phyloP scores from a whole-genome alignment of 192 early-diverging fungal genomes.

The Coemansia sp. region DNA sequence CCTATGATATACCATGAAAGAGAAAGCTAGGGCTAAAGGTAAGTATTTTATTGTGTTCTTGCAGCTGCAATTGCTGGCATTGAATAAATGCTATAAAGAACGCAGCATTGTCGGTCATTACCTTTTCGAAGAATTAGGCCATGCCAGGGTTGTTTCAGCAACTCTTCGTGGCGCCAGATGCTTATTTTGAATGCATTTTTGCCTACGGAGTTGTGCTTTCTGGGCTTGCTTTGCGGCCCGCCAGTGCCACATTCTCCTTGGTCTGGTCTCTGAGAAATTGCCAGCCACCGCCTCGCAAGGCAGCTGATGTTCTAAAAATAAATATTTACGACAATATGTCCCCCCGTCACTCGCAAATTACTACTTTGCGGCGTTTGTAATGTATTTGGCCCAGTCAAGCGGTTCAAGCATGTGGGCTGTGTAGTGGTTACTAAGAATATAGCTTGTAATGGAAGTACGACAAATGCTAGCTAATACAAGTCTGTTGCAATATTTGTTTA shows the following conservation, averaged over 20 bases:
- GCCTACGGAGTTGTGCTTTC: background rate
- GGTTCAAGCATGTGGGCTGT: background rate
- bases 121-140: background rate
- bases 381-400: background rate
- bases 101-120: conserved; percentile 3
- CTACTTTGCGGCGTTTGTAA: background rate
- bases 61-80: conserved; percentile 1
- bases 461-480: background rate
- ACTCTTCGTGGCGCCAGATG: background rate
- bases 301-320: conserved; percentile 12
- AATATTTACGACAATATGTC: background rate
- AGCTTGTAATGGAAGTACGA: background rate
- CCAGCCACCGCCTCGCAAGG: conserved; percentile 6
- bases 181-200: background rate
- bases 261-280: background rate
- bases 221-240: background rate
- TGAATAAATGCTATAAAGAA: conserved; percentile 3
- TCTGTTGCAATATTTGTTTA: background rate
- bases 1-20: background rate
- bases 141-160: background rate
- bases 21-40: background rate
- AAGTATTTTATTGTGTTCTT: background rate
- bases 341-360: background rate
- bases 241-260: conserved; percentile 8
- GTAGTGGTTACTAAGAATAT: background rate